These are phyloP conservation scores for Ambrosiella cleistominuta DNA, from an alignment of 2,329 filamentous ascomycete species.

Conservation along the genomic window DNA sequence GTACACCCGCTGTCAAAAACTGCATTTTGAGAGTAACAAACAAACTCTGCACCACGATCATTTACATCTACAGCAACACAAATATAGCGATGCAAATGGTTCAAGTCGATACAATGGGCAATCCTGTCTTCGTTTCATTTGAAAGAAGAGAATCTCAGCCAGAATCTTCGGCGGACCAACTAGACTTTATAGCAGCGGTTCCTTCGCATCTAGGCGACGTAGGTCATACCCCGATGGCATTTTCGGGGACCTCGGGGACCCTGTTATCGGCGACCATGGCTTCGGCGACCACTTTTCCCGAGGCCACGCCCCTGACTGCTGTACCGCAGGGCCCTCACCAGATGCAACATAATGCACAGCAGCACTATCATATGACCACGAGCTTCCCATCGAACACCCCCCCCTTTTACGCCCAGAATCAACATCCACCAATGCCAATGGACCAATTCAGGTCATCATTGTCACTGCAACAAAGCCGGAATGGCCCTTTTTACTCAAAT, in stretches of 20 bases:
- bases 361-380: not conserved
- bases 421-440: not conserved
- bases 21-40: not conserved
- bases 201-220: not conserved
- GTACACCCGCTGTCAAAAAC: not conserved
- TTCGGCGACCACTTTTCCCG: slow-evolving; percentile 6
- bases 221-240: not conserved
- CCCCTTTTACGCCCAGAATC: not conserved
- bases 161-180: not conserved
- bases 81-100: slow-evolving; percentile 7
- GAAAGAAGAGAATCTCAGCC: not conserved
- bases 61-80: not conserved
- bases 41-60: not conserved
- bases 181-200: not conserved
- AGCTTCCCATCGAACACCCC: not conserved
- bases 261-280: not conserved
- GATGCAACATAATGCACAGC: not conserved
- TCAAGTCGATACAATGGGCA: slow-evolving; percentile 8
- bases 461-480: not conserved
- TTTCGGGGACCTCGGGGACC: slow-evolving; percentile 10
- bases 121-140: slow-evolving; percentile 5
- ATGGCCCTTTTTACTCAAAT: not conserved
- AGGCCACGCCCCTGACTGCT: not conserved
- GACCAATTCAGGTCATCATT: not conserved
- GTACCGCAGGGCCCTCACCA: not conserved